A percentile compares a stretch with the other conserved stretches of the same genome.
Evolutionary conservation across 108 stramenopile genomes (phyloP).

Genomic region (Fistulifera solaris): DNA sequence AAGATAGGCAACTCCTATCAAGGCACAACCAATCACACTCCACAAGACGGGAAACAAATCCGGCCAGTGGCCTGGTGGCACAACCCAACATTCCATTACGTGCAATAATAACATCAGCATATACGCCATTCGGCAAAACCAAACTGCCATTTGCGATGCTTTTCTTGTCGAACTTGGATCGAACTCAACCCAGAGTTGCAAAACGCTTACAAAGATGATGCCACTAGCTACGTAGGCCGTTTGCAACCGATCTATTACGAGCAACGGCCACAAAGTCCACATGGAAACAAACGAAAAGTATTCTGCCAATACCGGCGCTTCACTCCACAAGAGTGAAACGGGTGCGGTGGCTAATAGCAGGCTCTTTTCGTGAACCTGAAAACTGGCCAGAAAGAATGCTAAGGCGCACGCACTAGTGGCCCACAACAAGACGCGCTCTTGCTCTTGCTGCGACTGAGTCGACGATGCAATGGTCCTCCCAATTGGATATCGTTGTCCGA

Average conservation of each 20-base stretch:
- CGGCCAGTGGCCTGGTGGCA: constrained; percentile 41
- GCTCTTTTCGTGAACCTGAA: constrained; percentile 95
- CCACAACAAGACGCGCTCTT: constrained; percentile 25
- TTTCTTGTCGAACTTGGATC: constrained; percentile 1
- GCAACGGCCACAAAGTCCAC: constrained; percentile 68
- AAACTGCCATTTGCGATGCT: constrained; percentile 6
- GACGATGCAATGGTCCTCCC: neutral
- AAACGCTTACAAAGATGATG: constrained; percentile 36
- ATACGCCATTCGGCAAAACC: constrained; percentile 21
- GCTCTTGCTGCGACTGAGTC: neutral
- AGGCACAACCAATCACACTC: constrained; percentile 60
- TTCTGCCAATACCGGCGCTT: constrained; percentile 39
- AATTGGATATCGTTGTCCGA: constrained; percentile 18
- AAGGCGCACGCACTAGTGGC: constrained; percentile 56
- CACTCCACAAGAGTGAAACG: constrained; percentile 41
- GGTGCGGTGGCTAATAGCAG: constrained; percentile 81
- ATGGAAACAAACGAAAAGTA: constrained; percentile 62
- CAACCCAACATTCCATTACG: constrained; percentile 24
- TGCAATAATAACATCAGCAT: constrained; percentile 47
- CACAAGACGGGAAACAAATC: constrained; percentile 73
- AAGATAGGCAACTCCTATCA: constrained; percentile 34
- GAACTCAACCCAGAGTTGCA: constrained; percentile 6
- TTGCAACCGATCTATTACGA: constrained; percentile 57
- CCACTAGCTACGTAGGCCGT: constrained; percentile 48
- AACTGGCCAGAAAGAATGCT: constrained; percentile 89